Percentiles rank a stretch among this genome's conserved stretches.
Evolutionary conservation across 371 early-diverging fungal species (phyloP).

Genomic region (Apophysomyces variabilis): DNA sequence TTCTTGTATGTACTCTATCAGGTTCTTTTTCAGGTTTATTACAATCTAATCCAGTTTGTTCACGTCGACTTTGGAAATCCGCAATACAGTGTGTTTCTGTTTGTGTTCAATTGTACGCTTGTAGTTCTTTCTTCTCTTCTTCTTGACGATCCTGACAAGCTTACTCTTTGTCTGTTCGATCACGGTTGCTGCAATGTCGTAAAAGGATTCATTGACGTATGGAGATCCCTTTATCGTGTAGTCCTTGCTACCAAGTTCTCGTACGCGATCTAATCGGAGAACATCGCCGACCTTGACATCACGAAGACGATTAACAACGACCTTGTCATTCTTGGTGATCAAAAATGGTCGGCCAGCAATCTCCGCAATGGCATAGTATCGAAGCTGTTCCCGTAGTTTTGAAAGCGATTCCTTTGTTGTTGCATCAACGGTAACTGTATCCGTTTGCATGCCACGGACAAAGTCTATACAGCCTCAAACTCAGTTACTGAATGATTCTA

Average conservation of each 20-base stretch:
- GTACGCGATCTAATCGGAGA: slow-evolving; percentile 82
- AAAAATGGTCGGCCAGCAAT: slow-evolving; percentile 88
- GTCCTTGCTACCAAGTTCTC: slow-evolving; percentile 87
- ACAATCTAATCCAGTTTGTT: slow-evolving; percentile 44
- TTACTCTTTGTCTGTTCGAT: slow-evolving; percentile 90
- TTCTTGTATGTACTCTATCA: neutral
- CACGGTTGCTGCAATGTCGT: slow-evolving; percentile 82
- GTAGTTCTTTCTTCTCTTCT: slow-evolving; percentile 90
- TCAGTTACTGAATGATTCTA: slow-evolving; percentile 7
- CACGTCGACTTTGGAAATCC: slow-evolving; percentile 77
- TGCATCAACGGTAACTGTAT: slow-evolving; percentile 19
- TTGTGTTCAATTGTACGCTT: slow-evolving; percentile 75
- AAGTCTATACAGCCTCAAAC: slow-evolving; percentile 8
- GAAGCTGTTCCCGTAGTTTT: slow-evolving; percentile 61
- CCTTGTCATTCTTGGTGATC: slow-evolving; percentile 86
- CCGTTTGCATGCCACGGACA: slow-evolving; percentile 21
- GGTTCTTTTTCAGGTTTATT: slow-evolving; percentile 6
- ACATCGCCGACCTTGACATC: slow-evolving; percentile 89
- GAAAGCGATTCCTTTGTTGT: slow-evolving; percentile 27
- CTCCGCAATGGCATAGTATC: slow-evolving; percentile 87
- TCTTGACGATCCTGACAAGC: slow-evolving; percentile 77
- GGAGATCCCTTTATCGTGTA: slow-evolving; percentile 89
- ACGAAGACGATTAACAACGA: slow-evolving; percentile 81
- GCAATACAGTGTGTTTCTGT: slow-evolving; percentile 77
- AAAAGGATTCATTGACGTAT: slow-evolving; percentile 73